Evolutionary conservation across 306 rosid species (phyloP).

Genomic region (Medicago arabica): DNA sequence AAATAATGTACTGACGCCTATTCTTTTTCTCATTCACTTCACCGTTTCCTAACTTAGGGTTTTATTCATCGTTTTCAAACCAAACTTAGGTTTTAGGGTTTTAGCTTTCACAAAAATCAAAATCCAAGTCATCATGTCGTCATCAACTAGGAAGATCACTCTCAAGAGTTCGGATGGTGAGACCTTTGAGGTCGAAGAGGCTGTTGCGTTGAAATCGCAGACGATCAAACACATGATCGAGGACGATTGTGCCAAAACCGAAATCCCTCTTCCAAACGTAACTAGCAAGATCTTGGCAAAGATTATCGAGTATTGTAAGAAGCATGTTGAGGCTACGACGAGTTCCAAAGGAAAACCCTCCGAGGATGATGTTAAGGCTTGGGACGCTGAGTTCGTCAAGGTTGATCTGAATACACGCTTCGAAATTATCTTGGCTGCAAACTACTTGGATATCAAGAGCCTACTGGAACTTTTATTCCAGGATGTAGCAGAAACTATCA

Average conservation of each 20-base stretch:
- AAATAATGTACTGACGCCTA: too few species aligned
- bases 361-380: neutral
- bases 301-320: neutral
- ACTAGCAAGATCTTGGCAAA: neutral
- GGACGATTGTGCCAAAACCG: neutral
- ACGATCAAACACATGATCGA: neutral
- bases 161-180: neutral
- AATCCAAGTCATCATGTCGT: neutral
- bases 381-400: neutral
- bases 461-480: neutral
- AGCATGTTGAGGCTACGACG: neutral
- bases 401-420: neutral
- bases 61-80: too few species aligned
- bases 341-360: neutral
- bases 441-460: neutral
- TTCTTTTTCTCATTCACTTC: too few species aligned
- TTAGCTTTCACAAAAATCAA: neutral
- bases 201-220: neutral
- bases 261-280: neutral
- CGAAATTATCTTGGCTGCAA: neutral
- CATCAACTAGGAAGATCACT: neutral
- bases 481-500: too few species aligned
- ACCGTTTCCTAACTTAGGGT: too few species aligned
- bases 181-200: neutral
- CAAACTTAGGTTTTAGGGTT: neutral